Percentiles rank a stretch among this genome's conserved stretches.
phyloP scores from a whole-genome alignment of 805 yeast genomes.

The Priceomyces carsonii region DNA sequence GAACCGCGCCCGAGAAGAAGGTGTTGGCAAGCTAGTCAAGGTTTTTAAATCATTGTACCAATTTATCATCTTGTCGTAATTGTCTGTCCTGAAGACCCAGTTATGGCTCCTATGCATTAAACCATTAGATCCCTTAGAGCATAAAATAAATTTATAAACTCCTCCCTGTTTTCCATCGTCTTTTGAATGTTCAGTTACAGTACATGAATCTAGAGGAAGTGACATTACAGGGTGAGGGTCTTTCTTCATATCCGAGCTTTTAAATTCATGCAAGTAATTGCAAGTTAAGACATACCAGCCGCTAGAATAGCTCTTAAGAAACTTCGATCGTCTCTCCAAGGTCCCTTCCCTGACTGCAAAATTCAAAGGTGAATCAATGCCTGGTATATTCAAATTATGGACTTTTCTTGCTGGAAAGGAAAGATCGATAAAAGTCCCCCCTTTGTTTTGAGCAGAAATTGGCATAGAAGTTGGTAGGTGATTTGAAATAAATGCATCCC shows the following conservation, averaged over 20 bases:
- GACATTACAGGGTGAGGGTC: constrained; percentile 86
- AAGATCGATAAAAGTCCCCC: constrained; percentile 43
- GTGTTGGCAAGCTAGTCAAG: constrained; percentile 63
- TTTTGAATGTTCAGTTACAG: constrained; percentile 78
- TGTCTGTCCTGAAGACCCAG: constrained; percentile 93
- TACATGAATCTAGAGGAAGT: constrained; percentile 73
- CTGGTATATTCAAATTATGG: constrained; percentile 60
- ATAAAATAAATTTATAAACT: constrained; percentile 74
- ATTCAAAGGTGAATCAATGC: constrained; percentile 70
- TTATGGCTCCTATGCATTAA: constrained; percentile 80
- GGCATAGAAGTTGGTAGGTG: constrained; percentile 48
- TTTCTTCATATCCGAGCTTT: constrained; percentile 74
- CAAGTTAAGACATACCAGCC: constrained; percentile 94
- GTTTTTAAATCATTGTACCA: constrained; percentile 83
- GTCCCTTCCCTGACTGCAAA: constrained; percentile 68
- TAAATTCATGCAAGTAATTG: constrained; percentile 86
- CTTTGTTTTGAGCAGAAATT: constrained; percentile 23
- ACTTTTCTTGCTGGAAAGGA: constrained; percentile 37
- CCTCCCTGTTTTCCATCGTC: constrained; percentile 60
- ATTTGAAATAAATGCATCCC: constrained; percentile 79
- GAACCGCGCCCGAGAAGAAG: constrained; percentile 54
- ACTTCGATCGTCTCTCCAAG: constrained; percentile 88
- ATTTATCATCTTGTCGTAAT: constrained; percentile 71
- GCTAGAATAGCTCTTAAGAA: constrained; percentile 82
- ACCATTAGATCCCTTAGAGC: constrained; percentile 70